Evolutionary conservation across 2,329 filamentous ascomycete genomes (phyloP).

Genomic region (Chrysosporium queenslandicum): DNA sequence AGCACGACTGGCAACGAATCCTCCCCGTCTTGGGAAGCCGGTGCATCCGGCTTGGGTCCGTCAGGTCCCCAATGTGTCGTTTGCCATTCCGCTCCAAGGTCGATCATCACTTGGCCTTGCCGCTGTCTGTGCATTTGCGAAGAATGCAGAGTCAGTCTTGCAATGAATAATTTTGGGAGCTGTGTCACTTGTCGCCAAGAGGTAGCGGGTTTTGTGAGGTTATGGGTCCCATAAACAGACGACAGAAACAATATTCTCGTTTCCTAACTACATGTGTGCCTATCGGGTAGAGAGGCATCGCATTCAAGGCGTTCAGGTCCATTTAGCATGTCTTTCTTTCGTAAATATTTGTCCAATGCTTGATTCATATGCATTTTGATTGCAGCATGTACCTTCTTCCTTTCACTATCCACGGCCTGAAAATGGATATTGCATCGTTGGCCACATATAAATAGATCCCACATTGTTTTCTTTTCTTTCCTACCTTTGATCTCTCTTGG

Average conservation of each 20-base stretch:
- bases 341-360: neutral
- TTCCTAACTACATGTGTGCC: neutral
- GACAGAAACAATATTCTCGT: neutral
- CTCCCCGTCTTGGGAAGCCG: constrained; percentile 52
- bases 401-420: neutral
- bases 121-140: constrained; percentile 90
- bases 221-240: constrained; percentile 61
- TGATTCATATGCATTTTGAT: neutral
- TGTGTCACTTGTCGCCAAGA: constrained; percentile 89
- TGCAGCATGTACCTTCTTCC: too few species aligned
- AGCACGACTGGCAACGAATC: constrained; percentile 12
- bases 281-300: neutral
- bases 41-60: constrained; percentile 63
- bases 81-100: constrained; percentile 75
- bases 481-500: neutral
- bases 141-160: constrained; percentile 83
- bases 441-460: neutral
- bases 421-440: neutral
- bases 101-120: constrained; percentile 92
- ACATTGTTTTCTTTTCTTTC: neutral
- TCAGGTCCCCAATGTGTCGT: constrained; percentile 81
- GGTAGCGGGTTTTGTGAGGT: constrained; percentile 76
- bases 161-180: constrained; percentile 94
- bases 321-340: neutral
- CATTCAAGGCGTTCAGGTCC: constrained; percentile 1